Conservation (phyloP, 352 stramenopile species). For the Pythium apleroticum region DNA sequence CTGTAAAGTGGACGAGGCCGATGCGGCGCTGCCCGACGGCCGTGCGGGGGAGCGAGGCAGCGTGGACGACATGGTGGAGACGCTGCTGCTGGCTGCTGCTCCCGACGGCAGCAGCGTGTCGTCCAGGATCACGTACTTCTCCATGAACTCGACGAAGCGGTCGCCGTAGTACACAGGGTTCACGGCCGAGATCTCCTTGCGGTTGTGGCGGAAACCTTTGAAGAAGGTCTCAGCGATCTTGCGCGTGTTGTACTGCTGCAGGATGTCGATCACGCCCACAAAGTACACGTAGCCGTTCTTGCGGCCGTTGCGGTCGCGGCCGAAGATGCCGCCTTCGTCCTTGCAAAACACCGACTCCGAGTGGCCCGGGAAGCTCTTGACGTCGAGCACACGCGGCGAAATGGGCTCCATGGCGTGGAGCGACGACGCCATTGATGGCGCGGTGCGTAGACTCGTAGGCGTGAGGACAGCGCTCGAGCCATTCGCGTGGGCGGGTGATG, state of each 20-base stretch:
- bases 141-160: slow-evolving; percentile 90
- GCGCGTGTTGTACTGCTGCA: slow-evolving; percentile 92
- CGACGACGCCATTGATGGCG: slow-evolving; percentile 20
- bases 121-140: slow-evolving; percentile 71
- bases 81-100: neutral
- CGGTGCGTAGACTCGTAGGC: slow-evolving; percentile 16
- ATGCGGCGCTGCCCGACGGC: neutral
- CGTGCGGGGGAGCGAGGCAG: neutral
- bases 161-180: slow-evolving; percentile 87
- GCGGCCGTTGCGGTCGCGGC: slow-evolving; percentile 49
- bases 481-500: slow-evolving; percentile 12
- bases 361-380: slow-evolving; percentile 38
- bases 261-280: slow-evolving; percentile 92
- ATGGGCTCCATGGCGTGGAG: slow-evolving; percentile 32
- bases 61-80: neutral
- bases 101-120: slow-evolving; percentile 37
- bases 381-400: slow-evolving; percentile 55
- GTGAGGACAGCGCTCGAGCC: slow-evolving; percentile 14
- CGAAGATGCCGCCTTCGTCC: slow-evolving; percentile 72
- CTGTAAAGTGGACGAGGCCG: neutral
- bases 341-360: slow-evolving; percentile 75
- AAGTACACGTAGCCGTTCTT: slow-evolving; percentile 90
- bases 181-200: slow-evolving; percentile 87
- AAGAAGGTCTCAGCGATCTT: slow-evolving; percentile 92
- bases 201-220: slow-evolving; percentile 84